Conservation (phyloP, 306 rosid genomes). For the Abrus precatorius region DNA sequence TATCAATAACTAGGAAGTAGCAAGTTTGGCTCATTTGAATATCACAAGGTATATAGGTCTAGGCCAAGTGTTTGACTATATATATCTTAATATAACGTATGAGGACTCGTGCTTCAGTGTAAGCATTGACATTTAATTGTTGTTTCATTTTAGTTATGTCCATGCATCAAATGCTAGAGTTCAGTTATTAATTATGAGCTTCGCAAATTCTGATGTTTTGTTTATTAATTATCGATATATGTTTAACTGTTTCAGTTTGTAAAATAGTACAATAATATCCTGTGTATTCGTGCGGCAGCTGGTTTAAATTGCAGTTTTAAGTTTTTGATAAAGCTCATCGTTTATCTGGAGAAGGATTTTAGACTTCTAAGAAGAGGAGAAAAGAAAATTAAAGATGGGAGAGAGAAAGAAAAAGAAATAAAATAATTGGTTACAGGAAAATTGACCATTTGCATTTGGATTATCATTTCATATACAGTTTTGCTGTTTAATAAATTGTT, state of each 20-base stretch:
- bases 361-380: slow-evolving; percentile 1
- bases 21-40: slow-evolving; percentile 33
- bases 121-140: slow-evolving; percentile 26
- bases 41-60: slow-evolving; percentile 35
- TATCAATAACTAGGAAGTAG: slow-evolving; percentile 5
- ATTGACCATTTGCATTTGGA: not conserved
- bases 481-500: too few species aligned
- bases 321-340: not conserved
- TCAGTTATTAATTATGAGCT: slow-evolving; percentile 10
- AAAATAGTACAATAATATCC: not conserved
- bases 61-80: slow-evolving; percentile 10
- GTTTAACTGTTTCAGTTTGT: not conserved
- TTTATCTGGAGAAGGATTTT: not conserved
- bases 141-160: slow-evolving; percentile 26
- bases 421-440: not conserved
- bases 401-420: not conserved
- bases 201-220: slow-evolving; percentile 9
- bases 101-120: slow-evolving; percentile 26
- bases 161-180: slow-evolving; percentile 42
- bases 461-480: not conserved
- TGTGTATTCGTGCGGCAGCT: not conserved
- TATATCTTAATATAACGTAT: not conserved
- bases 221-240: slow-evolving; percentile 3
- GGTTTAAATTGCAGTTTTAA: not conserved
- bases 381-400: not conserved